A percentile compares a stretch with the other conserved stretches of the same genome.
phyloP scores from a whole-genome alignment of 768 basidiomycete species.

The Neoboletus magnificus region DNA sequence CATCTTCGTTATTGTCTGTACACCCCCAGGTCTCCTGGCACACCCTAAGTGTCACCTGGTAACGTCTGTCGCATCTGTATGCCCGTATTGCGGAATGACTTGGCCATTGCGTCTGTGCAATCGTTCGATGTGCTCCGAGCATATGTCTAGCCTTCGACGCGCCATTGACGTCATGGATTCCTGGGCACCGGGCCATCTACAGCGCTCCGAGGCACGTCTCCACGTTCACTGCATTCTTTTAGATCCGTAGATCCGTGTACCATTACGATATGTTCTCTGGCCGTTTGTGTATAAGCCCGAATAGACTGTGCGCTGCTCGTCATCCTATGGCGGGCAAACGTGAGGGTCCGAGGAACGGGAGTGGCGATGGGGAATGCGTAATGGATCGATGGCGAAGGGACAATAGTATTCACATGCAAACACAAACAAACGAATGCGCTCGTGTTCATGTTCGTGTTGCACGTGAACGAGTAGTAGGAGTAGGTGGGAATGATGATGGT shows the following conservation, averaged over 20 bases:
- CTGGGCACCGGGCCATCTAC: not conserved
- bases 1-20: not conserved
- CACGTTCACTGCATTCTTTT: not conserved
- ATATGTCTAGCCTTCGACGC: not conserved
- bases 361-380: not conserved
- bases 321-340: not conserved
- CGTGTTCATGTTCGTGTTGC: not conserved
- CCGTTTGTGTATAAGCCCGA: not conserved
- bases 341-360: not conserved
- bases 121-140: not conserved
- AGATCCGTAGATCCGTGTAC: not conserved
- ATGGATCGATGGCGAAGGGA: not conserved
- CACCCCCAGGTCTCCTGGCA: not conserved
- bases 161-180: not conserved
- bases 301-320: not conserved
- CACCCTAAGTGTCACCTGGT: not conserved
- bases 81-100: not conserved
- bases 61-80: not conserved
- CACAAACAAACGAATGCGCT: not conserved
- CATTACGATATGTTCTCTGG: not conserved
- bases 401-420: not conserved
- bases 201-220: not conserved
- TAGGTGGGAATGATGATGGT: not conserved
- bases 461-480: not conserved
- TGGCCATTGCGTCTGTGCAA: not conserved